Conservation (phyloP, 768 basidiomycete species). For the Auricularia sp. region DNA sequence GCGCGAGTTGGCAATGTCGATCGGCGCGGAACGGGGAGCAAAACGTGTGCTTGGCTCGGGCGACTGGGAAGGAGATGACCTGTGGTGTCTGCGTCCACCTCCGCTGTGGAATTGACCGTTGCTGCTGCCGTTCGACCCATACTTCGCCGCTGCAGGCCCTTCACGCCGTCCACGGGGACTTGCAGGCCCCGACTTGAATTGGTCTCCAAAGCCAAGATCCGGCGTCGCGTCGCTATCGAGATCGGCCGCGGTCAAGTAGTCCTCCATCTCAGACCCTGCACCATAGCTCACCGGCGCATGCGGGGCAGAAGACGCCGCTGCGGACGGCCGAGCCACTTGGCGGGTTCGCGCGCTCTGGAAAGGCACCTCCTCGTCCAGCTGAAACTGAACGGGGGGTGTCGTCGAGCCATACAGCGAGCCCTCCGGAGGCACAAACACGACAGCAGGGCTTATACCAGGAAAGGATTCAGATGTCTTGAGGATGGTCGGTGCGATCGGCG, state of each 20-base stretch:
- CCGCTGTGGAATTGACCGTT: background rate
- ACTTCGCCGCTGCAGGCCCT: background rate
- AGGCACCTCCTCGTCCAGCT: background rate
- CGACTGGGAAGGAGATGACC: background rate
- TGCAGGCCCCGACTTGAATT: background rate
- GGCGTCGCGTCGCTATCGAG: background rate
- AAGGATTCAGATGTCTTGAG: conserved; percentile 55
- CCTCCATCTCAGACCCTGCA: background rate
- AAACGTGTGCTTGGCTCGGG: background rate
- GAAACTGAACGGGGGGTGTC: background rate
- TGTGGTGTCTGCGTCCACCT: background rate
- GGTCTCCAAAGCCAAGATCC: conserved; percentile 1
- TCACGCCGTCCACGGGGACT: background rate
- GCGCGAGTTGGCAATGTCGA: background rate
- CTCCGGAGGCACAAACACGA: background rate
- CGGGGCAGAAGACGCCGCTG: background rate
- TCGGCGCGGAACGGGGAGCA: background rate
- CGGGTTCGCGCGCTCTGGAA: background rate
- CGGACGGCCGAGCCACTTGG: background rate
- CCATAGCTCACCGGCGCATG: background rate
- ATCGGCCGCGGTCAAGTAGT: background rate
- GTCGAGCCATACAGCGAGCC: background rate
- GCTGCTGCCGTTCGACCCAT: background rate
- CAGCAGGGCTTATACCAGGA: background rate
- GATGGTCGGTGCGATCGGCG: conserved; percentile 68